A percentile compares a stretch with the other conserved stretches of the same genome.
Conservation (phyloP, 1,284 basidiomycete genomes). For the Heterobasidion parviporum region DNA sequence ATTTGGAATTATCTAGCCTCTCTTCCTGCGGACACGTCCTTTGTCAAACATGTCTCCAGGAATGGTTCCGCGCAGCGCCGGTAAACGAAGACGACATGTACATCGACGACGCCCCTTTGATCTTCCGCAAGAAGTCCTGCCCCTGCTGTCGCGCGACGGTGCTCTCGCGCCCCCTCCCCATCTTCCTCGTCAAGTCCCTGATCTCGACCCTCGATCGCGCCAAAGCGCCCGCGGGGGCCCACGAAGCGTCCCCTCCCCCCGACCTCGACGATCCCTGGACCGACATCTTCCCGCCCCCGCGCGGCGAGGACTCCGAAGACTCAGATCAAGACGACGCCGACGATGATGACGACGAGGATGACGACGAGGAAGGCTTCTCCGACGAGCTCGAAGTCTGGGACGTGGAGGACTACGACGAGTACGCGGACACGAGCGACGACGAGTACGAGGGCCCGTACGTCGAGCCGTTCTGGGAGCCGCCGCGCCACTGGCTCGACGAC, state of each 20-base stretch:
- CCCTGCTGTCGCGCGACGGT: conserved; percentile 58
- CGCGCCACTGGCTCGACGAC: neutral
- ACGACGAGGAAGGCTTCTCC: conserved; percentile 21
- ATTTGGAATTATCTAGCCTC: conserved; percentile 30
- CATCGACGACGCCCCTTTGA: conserved; percentile 42
- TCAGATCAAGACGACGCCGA: conserved; percentile 27
- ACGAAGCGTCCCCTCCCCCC: conserved; percentile 16
- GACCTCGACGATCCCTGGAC: conserved; percentile 52
- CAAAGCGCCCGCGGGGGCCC: conserved; percentile 20
- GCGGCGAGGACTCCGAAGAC: conserved; percentile 28
- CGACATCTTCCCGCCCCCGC: conserved; percentile 47
- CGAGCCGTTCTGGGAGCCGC: conserved; percentile 13
- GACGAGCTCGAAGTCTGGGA: conserved; percentile 21
- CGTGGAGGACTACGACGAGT: conserved; percentile 15
- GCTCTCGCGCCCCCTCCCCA: conserved; percentile 49
- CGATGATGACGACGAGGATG: conserved; percentile 20
- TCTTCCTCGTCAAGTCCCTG: conserved; percentile 60
- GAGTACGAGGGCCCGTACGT: conserved; percentile 26
- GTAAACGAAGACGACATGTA: conserved; percentile 42
- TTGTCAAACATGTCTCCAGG: conserved; percentile 59
- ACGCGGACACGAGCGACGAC: conserved; percentile 23
- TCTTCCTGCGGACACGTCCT: conserved; percentile 68
- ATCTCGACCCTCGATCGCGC: conserved; percentile 37
- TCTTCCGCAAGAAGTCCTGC: conserved; percentile 58
- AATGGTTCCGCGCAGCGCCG: conserved; percentile 68